phyloP scores from a whole-genome alignment of 2,329 filamentous ascomycete species.

The Colletotrichum orchidophilum region DNA sequence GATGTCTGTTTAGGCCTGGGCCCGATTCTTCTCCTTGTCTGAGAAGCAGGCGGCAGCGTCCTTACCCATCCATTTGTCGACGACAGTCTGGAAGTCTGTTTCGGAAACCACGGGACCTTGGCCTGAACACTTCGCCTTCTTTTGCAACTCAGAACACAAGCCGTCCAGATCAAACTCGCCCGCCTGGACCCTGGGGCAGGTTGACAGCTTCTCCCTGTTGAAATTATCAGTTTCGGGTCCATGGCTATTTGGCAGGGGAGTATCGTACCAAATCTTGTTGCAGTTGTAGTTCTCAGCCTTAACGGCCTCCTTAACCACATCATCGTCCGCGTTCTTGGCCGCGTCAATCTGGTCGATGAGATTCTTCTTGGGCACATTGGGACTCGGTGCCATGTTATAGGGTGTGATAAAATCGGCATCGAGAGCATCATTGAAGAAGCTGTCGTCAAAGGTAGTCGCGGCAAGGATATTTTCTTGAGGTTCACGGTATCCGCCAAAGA shows the following conservation, averaged over 20 bases:
- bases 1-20: conserved; percentile 25
- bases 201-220: conserved; percentile 86
- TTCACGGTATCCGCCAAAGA: conserved; percentile 94
- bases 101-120: conserved; percentile 89
- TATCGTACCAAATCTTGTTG: conserved; percentile 88
- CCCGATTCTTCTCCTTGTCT: conserved; percentile 45
- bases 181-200: conserved; percentile 85
- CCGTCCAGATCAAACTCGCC: conserved; percentile 95
- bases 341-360: conserved; percentile 83
- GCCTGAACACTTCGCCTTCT: conserved; percentile 95
- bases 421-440: conserved; percentile 79
- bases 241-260: not conserved
- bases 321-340: conserved; percentile 76
- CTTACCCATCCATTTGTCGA: conserved; percentile 70
- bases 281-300: conserved; percentile 74
- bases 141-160: conserved; percentile 89
- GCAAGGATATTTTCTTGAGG: conserved; percentile 82
- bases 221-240: conserved; percentile 50
- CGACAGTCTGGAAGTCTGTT: conserved; percentile 84
- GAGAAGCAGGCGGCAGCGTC: conserved; percentile 44
- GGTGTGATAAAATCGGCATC: conserved; percentile 84
- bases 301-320: conserved; percentile 52
- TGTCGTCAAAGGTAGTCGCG: conserved; percentile 75
- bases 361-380: conserved; percentile 67
- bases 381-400: conserved; percentile 72